Evolutionary conservation across 441 rosid genomes (phyloP).

Genomic region (Erodium texanum): DNA sequence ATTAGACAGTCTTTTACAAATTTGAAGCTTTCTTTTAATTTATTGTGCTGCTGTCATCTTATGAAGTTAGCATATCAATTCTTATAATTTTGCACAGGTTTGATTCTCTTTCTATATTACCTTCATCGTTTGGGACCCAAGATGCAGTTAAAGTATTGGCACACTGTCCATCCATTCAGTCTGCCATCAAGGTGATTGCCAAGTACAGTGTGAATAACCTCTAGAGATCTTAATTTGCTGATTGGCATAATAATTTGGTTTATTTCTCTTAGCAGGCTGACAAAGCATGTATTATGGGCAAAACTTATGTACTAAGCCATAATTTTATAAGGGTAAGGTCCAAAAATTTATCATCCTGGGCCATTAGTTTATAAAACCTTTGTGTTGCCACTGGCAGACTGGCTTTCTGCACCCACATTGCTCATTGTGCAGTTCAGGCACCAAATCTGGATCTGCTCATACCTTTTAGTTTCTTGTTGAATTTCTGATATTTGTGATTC

Average conservation of each 20-base stretch:
- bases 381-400: neutral
- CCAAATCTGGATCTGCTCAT: neutral
- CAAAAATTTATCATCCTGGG: neutral
- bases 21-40: neutral
- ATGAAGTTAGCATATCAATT: neutral
- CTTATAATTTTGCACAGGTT: conserved; percentile 49
- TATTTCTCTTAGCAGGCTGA: conserved; percentile 44
- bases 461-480: neutral
- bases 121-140: conserved; percentile 53
- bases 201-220: conserved; percentile 5
- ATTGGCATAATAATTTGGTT: conserved; percentile 16
- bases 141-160: conserved; percentile 78
- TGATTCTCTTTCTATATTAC: conserved; percentile 74
- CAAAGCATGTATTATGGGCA: conserved; percentile 64
- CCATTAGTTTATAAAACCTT: neutral
- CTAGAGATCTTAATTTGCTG: conserved; percentile 8
- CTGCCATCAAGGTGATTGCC: conserved; percentile 61
- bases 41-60: neutral
- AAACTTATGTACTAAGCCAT: conserved; percentile 65
- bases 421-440: neutral
- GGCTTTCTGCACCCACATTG: neutral
- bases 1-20: neutral
- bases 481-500: neutral
- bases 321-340: conserved; percentile 67
- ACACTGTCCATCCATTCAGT: conserved; percentile 64